Evolutionary conservation across 345 rosid genomes (phyloP).

Genomic region (Pseudoturritis turrita): DNA sequence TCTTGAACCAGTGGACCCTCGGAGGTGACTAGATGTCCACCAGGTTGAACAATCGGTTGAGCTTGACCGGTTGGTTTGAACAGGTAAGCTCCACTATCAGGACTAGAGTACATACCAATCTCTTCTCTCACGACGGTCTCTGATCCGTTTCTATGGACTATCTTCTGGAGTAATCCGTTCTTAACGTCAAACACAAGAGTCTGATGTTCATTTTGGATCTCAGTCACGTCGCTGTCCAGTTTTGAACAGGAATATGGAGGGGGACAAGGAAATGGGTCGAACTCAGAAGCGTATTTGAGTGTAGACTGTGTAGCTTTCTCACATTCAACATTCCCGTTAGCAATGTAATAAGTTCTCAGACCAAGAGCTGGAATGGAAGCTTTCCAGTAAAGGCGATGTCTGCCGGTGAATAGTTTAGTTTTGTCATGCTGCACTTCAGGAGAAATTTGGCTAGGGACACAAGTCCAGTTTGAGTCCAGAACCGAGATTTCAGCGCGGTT

Average conservation of each 20-base stretch:
- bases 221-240: conserved; percentile 48
- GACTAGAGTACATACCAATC: conserved; percentile 70
- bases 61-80: conserved; percentile 84
- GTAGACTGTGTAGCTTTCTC: conserved; percentile 70
- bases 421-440: conserved; percentile 87
- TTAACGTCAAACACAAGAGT: conserved; percentile 61
- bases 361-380: conserved; percentile 92
- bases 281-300: conserved; percentile 48
- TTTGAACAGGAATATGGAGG: conserved; percentile 68
- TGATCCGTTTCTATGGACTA: conserved; percentile 46
- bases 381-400: conserved; percentile 89
- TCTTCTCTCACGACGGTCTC: conserved; percentile 60
- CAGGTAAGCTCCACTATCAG: conserved; percentile 86
- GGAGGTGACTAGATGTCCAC: conserved; percentile 57
- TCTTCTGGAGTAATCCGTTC: conserved; percentile 63
- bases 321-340: conserved; percentile 71
- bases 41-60: conserved; percentile 51
- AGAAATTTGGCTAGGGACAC: conserved; percentile 85
- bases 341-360: conserved; percentile 77
- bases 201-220: conserved; percentile 67
- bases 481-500: conserved; percentile 73
- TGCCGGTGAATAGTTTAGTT: conserved; percentile 64
- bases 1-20: conserved; percentile 84
- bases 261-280: conserved; percentile 60
- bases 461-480: conserved; percentile 82